Evolutionary conservation across 73 alveolate species (phyloP), one percentile per base, ranked within the genome.

Genomic region (Durusdinium trenchii): DNA sequence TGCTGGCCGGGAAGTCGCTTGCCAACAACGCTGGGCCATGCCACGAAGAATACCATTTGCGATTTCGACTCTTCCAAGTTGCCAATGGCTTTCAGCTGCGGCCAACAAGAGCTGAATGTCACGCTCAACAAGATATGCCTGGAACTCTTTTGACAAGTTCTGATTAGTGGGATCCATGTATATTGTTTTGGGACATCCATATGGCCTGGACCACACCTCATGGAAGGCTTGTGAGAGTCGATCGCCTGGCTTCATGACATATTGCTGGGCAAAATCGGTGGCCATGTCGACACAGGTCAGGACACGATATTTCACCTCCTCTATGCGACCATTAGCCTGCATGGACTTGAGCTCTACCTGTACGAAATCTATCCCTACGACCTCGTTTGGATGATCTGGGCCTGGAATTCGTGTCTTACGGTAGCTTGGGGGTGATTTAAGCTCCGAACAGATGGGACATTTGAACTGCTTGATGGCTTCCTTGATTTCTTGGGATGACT

Each of bases 81-180:
- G 86, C 94, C 94, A 83, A 40, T 83, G 94, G 46, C 76, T 48
- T 5, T 83, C 94, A 1, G 94, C 40, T 1, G 94, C 94, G 3
- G 57, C 1, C 6, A 12, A 5, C 54, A 83, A 26, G 6, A 83
- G 9, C 71, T 54, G n/a, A n/a, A 83, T 83, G 3, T 50, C 43
- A 35, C 51, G 52, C 1, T 52, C 54, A 16, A 23, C 38, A 20
- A 78, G 48, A 76, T 83, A 83, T n/a, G 3, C 40, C 35, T 83
- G 94, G 10, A 83, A 83, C 0, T 83, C 94, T 0, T 26, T 18
- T 9, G 94, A 83, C 94, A 83, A 28, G 47, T 60, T 43, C 26
- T 36, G 7, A 1, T 51, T 50, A 40, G 30, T 52, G 0, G 94
- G 94, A 28, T 83, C 94, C 36, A 83, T 60, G 54, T 83, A 83